Percentiles rank a stretch among this genome's conserved stretches.
phyloP scores from a whole-genome alignment of 1,284 basidiomycete species.

The Apiotrichum montevideense region DNA sequence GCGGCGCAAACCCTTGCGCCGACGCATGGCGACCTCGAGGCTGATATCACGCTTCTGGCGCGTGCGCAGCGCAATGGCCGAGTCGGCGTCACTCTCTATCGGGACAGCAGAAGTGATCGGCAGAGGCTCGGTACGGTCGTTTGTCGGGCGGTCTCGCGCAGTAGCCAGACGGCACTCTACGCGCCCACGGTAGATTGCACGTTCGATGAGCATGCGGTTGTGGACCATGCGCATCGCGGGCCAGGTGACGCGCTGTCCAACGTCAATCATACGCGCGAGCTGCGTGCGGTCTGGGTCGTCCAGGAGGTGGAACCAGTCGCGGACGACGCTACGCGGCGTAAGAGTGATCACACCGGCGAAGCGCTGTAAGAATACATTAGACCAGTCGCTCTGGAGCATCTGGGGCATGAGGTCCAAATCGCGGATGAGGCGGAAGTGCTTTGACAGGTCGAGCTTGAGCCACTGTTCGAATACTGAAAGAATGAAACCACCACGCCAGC shows the following conservation, averaged over 20 bases:
- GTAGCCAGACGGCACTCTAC: slow-evolving; percentile 60
- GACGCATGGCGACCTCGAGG: slow-evolving; percentile 2
- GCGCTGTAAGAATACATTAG: slow-evolving; percentile 78
- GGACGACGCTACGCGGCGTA: slow-evolving; percentile 72
- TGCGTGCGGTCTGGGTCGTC: slow-evolving; percentile 76
- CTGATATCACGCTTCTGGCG: slow-evolving; percentile 8
- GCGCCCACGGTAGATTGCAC: slow-evolving; percentile 74
- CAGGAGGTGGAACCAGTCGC: slow-evolving; percentile 79
- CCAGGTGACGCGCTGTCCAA: slow-evolving; percentile 89
- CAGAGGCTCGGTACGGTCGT: slow-evolving; percentile 19
- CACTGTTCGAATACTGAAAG: slow-evolving; percentile 87
- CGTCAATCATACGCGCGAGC: slow-evolving; percentile 72
- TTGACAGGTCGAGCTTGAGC: slow-evolving; percentile 87
- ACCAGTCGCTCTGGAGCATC: slow-evolving; percentile 88
- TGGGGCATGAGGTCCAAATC: slow-evolving; percentile 86
- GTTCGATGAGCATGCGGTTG: slow-evolving; percentile 60
- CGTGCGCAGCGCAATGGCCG: slow-evolving; percentile 37
- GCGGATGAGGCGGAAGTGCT: slow-evolving; percentile 91
- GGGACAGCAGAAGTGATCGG: slow-evolving; percentile 23
- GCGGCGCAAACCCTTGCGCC: slow-evolving; percentile 1
- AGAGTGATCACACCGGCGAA: slow-evolving; percentile 54
- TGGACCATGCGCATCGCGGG: slow-evolving; percentile 91
- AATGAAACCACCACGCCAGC: slow-evolving; percentile 93
- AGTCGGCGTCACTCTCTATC: slow-evolving; percentile 47
- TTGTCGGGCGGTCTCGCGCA: slow-evolving; percentile 33